A percentile compares a stretch with the other conserved stretches of the same genome.
Evolutionary conservation across 2,329 filamentous ascomycete species (phyloP).

Genomic region (Aureobasidium vineae): DNA sequence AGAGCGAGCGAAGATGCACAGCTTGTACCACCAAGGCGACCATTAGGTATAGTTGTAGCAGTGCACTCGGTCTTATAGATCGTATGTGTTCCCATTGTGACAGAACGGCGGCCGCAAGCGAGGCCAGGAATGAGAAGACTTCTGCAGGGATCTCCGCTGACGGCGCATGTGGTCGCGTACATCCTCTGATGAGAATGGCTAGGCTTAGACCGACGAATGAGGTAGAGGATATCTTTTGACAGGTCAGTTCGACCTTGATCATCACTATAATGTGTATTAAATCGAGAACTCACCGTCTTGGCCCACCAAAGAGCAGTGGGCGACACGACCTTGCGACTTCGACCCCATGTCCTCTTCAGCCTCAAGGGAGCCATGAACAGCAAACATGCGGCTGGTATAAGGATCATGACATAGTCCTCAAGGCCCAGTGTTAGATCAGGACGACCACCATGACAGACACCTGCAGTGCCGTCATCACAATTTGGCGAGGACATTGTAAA

Average conservation of each 20-base stretch:
- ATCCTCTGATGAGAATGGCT: constrained; percentile 29
- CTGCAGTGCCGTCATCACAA: constrained; percentile 4
- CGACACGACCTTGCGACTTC: constrained; percentile 31
- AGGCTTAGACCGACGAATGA: constrained; percentile 33
- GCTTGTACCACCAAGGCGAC: constrained; percentile 35
- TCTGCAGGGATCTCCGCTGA: constrained; percentile 33
- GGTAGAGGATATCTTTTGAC: constrained; percentile 22
- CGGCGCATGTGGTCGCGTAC: constrained; percentile 6
- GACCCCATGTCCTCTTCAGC: constrained; percentile 33
- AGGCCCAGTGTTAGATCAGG: constrained; percentile 35
- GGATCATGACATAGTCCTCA: constrained; percentile 35
- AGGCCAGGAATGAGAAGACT: constrained; percentile 32
- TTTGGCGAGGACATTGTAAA: neutral
- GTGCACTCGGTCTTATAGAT: constrained; percentile 33
- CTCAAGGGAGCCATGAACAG: constrained; percentile 35
- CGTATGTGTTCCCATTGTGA: constrained; percentile 36
- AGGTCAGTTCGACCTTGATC: neutral
- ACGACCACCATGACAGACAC: constrained; percentile 16
- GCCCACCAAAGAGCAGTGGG: constrained; percentile 32
- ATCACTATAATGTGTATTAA: neutral
- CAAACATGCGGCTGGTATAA: constrained; percentile 34
- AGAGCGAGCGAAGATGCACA: constrained; percentile 34
- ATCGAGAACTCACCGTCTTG: constrained; percentile 29
- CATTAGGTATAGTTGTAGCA: constrained; percentile 37
- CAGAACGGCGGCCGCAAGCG: constrained; percentile 31